A percentile compares a stretch with the other conserved stretches of the same genome.
These are phyloP conservation scores for Wilhelminamyces savonicus DNA, from an alignment of 805 yeast genomes.

Conservation along the genomic window DNA sequence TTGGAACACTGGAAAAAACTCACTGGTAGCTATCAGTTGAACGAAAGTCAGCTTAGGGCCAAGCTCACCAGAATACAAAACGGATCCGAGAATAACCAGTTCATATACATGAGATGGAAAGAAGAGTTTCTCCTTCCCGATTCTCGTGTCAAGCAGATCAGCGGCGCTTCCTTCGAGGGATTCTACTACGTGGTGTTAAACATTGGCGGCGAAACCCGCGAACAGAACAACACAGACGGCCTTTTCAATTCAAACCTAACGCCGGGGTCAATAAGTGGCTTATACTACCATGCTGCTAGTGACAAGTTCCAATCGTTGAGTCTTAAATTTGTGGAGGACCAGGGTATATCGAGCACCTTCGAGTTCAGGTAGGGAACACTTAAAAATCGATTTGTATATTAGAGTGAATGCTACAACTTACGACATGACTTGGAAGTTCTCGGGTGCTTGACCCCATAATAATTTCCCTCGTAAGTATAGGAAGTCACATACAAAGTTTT, in stretches of 20 bases:
- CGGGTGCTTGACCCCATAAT: too few relatives aligned
- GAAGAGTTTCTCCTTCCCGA: conserved; percentile 84
- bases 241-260: conserved; percentile 9
- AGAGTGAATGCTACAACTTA: too few relatives aligned
- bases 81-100: conserved; percentile 23
- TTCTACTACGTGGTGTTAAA: conserved; percentile 84
- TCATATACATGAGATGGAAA: conserved; percentile 90
- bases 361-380: too few relatives aligned
- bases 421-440: too few relatives aligned
- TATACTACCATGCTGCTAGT: conserved; percentile 75
- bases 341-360: conserved; percentile 28
- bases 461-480: too few relatives aligned
- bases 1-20: conserved; percentile 49
- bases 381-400: too few relatives aligned
- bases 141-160: conserved; percentile 51
- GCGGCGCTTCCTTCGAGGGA: conserved; percentile 85
- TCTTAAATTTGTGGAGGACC: conserved; percentile 46
- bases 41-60: conserved; percentile 14
- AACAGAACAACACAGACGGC: conserved; percentile 1
- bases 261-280: conserved; percentile 72
- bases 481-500: too few relatives aligned
- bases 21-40: conserved; percentile 41
- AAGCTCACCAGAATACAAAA: conserved; percentile 23
- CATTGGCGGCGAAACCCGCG: conserved; percentile 33
- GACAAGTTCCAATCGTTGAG: conserved; percentile 77